phyloP scores from a whole-genome alignment of 2,329 filamentous ascomycete genomes.

The Colletotrichum sp. region DNA sequence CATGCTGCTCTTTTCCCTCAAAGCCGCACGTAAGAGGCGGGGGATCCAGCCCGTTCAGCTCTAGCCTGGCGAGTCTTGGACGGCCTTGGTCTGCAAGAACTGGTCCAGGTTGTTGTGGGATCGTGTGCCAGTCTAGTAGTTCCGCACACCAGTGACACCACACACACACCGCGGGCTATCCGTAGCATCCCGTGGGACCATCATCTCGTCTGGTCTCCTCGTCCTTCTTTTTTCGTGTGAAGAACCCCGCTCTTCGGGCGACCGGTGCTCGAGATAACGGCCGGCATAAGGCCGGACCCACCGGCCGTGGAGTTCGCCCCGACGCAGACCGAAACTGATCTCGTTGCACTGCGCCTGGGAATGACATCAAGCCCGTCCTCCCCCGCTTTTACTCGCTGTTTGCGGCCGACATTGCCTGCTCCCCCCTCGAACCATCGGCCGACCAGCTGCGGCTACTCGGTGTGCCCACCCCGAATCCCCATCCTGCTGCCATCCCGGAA shows the following conservation, averaged over 20 bases:
- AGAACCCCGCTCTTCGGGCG: conserved; percentile 4
- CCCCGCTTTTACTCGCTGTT: conserved; percentile 12
- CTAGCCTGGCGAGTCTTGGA: neutral
- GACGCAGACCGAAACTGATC: conserved; percentile 15
- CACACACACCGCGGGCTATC: neutral
- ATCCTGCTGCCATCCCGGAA: neutral
- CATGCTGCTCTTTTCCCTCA: neutral
- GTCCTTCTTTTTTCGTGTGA: neutral
- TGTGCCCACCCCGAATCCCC: neutral
- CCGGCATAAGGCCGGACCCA: conserved; percentile 20
- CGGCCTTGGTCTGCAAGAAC: neutral
- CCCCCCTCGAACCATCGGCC: neutral
- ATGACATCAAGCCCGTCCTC: conserved; percentile 18
- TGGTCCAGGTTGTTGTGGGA: neutral
- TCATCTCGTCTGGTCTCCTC: neutral
- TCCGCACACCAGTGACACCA: neutral
- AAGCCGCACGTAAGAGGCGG: neutral
- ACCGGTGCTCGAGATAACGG: conserved; percentile 12
- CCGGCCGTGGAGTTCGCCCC: conserved; percentile 13
- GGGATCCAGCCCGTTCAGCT: neutral
- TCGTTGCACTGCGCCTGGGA: conserved; percentile 1
- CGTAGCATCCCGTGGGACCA: neutral
- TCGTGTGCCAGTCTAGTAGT: neutral
- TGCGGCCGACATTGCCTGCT: conserved; percentile 6
- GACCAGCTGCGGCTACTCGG: conserved; percentile 6